Conservation (phyloP, 2,329 filamentous ascomycete species). For the Chaetomiaceae sp. region DNA sequence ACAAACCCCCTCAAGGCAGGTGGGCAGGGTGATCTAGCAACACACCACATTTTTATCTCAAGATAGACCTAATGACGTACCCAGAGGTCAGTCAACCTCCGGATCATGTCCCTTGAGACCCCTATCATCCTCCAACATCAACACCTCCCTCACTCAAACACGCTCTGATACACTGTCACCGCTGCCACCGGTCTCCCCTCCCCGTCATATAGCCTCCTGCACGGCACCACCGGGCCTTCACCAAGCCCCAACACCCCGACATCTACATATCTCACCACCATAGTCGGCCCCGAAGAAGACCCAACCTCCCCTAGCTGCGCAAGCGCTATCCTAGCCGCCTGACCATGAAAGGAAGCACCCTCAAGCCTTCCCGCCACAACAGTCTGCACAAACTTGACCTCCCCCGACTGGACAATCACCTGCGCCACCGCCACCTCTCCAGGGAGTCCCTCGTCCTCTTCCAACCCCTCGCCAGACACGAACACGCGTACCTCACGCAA, state of each 20-base stretch:
- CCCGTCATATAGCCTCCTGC: conserved; percentile 35
- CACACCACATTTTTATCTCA: too few relatives aligned
- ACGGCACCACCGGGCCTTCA: conserved; percentile 35
- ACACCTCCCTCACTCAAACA: conserved; percentile 11
- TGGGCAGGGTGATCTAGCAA: too few relatives aligned
- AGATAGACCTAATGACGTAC: too few relatives aligned
- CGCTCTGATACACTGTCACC: conserved; percentile 30
- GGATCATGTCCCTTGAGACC: too few relatives aligned
- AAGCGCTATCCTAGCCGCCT: conserved; percentile 1
- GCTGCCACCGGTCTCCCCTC: conserved; percentile 34
- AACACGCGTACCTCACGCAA: not conserved
- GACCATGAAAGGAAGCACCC: not conserved
- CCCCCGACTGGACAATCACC: conserved; percentile 8
- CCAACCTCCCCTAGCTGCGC: conserved; percentile 3
- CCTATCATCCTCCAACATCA: too few relatives aligned
- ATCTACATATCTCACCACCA: conserved; percentile 23
- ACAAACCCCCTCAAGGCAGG: too few relatives aligned
- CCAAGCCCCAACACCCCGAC: not conserved
- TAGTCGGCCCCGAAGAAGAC: not conserved
- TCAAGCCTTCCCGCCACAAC: conserved; percentile 14
- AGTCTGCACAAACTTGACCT: conserved; percentile 19
- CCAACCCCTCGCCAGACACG: not conserved
- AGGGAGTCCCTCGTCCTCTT: not conserved
- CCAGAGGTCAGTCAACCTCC: too few relatives aligned
- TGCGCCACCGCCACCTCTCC: conserved; percentile 13